These are phyloP conservation scores for Fistulinella staudtii DNA, from an alignment of 1,284 basidiomycete genomes.

Conservation along the genomic window DNA sequence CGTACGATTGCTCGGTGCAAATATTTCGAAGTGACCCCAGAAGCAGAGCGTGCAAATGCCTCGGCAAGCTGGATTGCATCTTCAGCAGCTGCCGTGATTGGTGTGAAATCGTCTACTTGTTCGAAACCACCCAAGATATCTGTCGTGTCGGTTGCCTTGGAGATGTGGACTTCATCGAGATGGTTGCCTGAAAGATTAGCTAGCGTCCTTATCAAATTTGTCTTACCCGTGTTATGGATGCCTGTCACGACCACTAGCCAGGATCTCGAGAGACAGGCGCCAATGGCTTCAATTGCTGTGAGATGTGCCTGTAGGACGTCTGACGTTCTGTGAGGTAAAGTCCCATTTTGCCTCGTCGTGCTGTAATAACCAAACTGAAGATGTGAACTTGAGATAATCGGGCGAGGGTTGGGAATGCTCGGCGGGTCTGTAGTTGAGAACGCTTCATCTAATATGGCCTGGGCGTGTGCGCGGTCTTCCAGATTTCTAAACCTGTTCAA, in stretches of 20 bases:
- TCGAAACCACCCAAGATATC: constrained; percentile 97
- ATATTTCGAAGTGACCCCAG: constrained; percentile 33
- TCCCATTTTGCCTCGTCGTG: constrained; percentile 44
- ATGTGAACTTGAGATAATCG: constrained; percentile 48
- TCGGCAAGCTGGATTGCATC: constrained; percentile 42
- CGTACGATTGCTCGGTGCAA: constrained; percentile 18
- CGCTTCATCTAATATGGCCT: constrained; percentile 57
- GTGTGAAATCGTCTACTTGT: constrained; percentile 64
- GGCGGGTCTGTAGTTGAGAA: constrained; percentile 43
- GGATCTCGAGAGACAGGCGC: constrained; percentile 70
- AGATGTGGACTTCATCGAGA: constrained; percentile 78
- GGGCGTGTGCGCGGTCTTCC: constrained; percentile 63
- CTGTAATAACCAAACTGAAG: constrained; percentile 75
- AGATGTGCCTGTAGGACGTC: constrained; percentile 65
- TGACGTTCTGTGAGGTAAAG: constrained; percentile 38
- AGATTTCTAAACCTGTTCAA: constrained; percentile 80
- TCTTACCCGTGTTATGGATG: constrained; percentile 75
- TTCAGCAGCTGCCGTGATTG: constrained; percentile 38
- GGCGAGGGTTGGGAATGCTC: constrained; percentile 17
- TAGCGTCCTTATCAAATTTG: constrained; percentile 66
- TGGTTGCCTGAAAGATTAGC: constrained; percentile 69
- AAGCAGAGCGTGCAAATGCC: constrained; percentile 35
- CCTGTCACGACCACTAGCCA: constrained; percentile 93
- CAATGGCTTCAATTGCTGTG: constrained; percentile 70
- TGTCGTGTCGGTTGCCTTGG: constrained; percentile 87